Evolutionary conservation across 768 basidiomycete species (phyloP).

Genomic region (Pleurotus tuoliensis): DNA sequence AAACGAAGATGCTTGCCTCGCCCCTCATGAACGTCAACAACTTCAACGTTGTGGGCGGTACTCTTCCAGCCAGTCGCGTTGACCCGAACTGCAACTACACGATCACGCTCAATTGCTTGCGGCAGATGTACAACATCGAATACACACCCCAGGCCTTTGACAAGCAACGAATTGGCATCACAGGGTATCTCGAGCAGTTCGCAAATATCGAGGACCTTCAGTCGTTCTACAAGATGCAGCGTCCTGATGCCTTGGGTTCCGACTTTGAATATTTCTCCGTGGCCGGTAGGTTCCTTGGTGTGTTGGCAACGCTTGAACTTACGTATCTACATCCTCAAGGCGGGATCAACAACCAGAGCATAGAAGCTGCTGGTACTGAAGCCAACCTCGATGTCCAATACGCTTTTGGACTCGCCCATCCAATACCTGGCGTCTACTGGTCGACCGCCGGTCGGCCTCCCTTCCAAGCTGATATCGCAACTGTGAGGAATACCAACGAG

Average conservation of each 20-base stretch:
- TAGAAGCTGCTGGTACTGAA: constrained; percentile 52
- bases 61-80: constrained; percentile 29
- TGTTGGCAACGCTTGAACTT: constrained; percentile 8
- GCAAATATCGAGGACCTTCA: constrained; percentile 52
- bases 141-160: constrained; percentile 38
- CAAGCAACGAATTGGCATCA: constrained; percentile 51
- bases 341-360: constrained; percentile 56
- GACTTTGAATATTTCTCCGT: constrained; percentile 52
- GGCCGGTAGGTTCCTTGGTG: constrained; percentile 36
- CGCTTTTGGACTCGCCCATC: constrained; percentile 60
- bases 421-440: constrained; percentile 55
- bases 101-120: constrained; percentile 51
- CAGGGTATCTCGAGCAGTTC: constrained; percentile 50
- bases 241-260: constrained; percentile 44
- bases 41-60: constrained; percentile 8
- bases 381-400: constrained; percentile 69
- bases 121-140: constrained; percentile 52
- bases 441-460: constrained; percentile 62
- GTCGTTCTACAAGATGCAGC: constrained; percentile 44
- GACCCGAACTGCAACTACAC: constrained; percentile 45
- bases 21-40: constrained; percentile 2
- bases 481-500: constrained; percentile 36
- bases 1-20: constrained; percentile 6
- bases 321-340: constrained; percentile 30
- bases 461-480: constrained; percentile 43